A percentile compares a stretch with the other conserved stretches of the same genome.
Conservation (phyloP, 2,329 filamentous ascomycete species). For the Ophiostoma montium region DNA sequence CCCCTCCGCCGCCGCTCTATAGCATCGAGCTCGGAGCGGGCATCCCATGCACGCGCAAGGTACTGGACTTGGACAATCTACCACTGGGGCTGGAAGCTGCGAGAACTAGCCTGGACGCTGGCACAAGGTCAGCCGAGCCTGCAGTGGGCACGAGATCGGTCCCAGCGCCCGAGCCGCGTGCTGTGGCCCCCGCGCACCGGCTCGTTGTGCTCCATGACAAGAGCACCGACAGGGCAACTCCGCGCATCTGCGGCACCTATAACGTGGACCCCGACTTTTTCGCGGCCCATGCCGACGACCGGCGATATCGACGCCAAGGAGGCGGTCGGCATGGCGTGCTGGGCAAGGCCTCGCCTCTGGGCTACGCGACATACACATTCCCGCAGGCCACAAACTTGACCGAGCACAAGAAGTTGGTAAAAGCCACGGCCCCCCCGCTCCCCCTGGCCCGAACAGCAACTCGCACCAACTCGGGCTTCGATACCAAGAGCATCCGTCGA, state of each 20-base stretch:
- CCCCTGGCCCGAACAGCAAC: too few relatives aligned
- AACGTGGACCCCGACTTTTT: slow-evolving; percentile 20
- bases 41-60: background rate
- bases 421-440: too few relatives aligned
- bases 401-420: too few relatives aligned
- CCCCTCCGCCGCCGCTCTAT: too few relatives aligned
- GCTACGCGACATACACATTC: too few relatives aligned
- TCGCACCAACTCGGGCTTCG: too few relatives aligned
- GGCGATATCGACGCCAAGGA: slow-evolving; percentile 3
- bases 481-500: too few relatives aligned
- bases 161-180: background rate
- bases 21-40: slow-evolving; percentile 2
- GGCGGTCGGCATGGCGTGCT: background rate
- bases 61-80: background rate
- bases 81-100: background rate
- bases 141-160: background rate
- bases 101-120: too few relatives aligned
- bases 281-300: slow-evolving; percentile 15
- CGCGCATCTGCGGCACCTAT: slow-evolving; percentile 9
- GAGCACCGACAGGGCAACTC: slow-evolving; percentile 12
- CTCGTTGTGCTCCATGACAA: slow-evolving; percentile 18
- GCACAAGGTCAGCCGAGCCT: background rate
- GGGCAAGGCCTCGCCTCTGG: too few relatives aligned
- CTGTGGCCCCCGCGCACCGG: background rate
- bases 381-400: too few relatives aligned